phyloP scores from a whole-genome alignment of 2,329 filamentous ascomycete genomes.

The Pseudogymnoascus destructans region DNA sequence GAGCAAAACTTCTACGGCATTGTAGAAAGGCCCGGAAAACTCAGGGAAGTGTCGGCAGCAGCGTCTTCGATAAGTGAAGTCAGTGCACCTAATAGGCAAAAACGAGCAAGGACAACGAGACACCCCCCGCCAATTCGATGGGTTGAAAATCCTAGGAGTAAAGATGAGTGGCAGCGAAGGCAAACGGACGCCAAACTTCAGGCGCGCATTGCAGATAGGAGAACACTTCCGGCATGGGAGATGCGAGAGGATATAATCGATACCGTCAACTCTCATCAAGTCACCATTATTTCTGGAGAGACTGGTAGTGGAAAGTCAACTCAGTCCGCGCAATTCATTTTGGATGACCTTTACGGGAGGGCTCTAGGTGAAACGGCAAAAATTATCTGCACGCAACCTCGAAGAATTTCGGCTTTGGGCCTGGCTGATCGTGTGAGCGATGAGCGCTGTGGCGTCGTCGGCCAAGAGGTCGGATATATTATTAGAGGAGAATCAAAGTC shows the following conservation, averaged over 20 bases:
- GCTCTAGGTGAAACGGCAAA: constrained; percentile 67
- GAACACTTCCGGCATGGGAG: constrained; percentile 75
- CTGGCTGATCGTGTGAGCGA: constrained; percentile 90
- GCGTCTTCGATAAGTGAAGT: constrained; percentile 50
- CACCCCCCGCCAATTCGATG: constrained; percentile 50
- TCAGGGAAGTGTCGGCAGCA: constrained; percentile 73
- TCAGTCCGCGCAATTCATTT: constrained; percentile 88
- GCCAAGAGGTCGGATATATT: constrained; percentile 79
- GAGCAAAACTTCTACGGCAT: constrained; percentile 74
- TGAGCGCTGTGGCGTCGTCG: constrained; percentile 69
- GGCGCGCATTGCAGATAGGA: constrained; percentile 60
- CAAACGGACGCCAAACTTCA: constrained; percentile 54
- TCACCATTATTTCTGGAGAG: constrained; percentile 94
- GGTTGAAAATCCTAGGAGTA: constrained; percentile 45
- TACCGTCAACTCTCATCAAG: constrained; percentile 64
- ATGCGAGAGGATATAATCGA: constrained; percentile 64
- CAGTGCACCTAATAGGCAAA: constrained; percentile 16
- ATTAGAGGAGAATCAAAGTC: constrained; percentile 83
- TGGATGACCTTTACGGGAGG: constrained; percentile 75
- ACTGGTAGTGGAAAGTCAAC: constrained; percentile 96
- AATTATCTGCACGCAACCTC: constrained; percentile 90
- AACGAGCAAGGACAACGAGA: constrained; percentile 27
- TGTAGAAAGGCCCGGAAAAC: constrained; percentile 68
- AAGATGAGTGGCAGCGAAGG: constrained; percentile 55
- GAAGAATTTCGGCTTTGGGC: constrained; percentile 85